These are phyloP conservation scores for Diaporthe nobilis DNA, from an alignment of 2,329 filamentous ascomycete species.

Conservation along the genomic window DNA sequence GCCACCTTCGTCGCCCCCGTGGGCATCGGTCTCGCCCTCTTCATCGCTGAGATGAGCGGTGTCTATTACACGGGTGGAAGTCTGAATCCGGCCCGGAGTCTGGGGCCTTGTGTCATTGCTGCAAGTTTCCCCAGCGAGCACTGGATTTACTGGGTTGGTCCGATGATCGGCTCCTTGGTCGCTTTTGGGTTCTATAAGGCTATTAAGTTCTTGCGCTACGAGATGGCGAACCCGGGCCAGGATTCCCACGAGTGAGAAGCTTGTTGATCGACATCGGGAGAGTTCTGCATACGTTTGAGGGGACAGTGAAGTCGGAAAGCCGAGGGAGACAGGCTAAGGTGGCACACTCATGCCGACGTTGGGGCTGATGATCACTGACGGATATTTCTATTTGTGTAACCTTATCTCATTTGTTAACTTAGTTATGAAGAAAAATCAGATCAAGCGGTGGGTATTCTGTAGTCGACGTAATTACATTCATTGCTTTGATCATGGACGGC, in stretches of 20 bases:
- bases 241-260: neutral
- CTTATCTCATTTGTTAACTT: too few species aligned
- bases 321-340: neutral
- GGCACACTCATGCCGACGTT: neutral
- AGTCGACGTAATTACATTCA: neutral
- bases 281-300: too few species aligned
- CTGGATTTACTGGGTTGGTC: slow-evolving; percentile 71
- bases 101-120: slow-evolving; percentile 62
- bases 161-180: slow-evolving; percentile 63
- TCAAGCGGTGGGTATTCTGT: too few species aligned
- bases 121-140: slow-evolving; percentile 60
- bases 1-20: slow-evolving; percentile 79
- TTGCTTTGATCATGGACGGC: neutral
- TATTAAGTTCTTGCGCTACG: slow-evolving; percentile 66
- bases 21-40: slow-evolving; percentile 79
- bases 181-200: slow-evolving; percentile 65
- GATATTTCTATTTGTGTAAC: neutral
- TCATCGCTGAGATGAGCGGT: slow-evolving; percentile 66
- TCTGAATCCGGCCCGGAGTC: slow-evolving; percentile 65
- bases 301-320: neutral
- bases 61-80: slow-evolving; percentile 64
- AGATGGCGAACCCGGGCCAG: slow-evolving; percentile 42
- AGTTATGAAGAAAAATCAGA: neutral
- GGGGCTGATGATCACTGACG: neutral
- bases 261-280: too few species aligned